Conservation (phyloP, 2,329 filamentous ascomycete species). For the Apiospora kogelbergensis region DNA sequence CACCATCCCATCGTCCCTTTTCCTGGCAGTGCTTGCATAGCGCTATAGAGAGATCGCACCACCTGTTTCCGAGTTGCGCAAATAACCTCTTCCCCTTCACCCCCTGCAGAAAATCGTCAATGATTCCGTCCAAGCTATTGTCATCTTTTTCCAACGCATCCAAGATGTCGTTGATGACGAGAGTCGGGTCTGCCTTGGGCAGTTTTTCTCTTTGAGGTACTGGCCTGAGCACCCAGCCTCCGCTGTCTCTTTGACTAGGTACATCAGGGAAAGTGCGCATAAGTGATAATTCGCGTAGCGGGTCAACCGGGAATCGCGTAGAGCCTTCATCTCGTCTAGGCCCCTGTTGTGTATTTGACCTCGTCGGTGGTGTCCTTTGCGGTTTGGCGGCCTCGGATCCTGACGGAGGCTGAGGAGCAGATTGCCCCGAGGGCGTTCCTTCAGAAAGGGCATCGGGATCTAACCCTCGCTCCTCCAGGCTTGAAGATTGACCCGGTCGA, state of each 20-base stretch:
- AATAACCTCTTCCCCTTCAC: slow-evolving; percentile 12
- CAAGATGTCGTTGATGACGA: neutral
- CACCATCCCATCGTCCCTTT: slow-evolving; percentile 30
- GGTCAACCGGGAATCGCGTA: neutral
- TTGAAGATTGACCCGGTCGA: slow-evolving; percentile 2
- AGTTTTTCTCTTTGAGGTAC: neutral
- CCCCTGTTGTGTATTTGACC: neutral
- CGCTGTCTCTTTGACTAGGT: slow-evolving; percentile 5
- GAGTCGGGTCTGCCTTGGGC: neutral
- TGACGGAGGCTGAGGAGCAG: neutral
- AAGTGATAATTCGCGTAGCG: neutral
- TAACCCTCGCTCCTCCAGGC: neutral
- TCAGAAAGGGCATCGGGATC: neutral
- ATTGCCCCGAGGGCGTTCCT: neutral
- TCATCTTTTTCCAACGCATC: slow-evolving; percentile 14
- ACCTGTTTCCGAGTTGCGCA: slow-evolving; percentile 17
- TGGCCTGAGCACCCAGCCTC: slow-evolving; percentile 10
- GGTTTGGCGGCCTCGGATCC: neutral
- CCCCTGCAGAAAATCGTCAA: slow-evolving; percentile 20
- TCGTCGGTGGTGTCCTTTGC: neutral
- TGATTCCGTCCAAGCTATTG: slow-evolving; percentile 21
- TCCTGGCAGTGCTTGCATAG: slow-evolving; percentile 35
- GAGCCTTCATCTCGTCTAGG: slow-evolving; percentile 35
- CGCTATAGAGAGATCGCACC: slow-evolving; percentile 27
- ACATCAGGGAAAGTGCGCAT: neutral